Conservation (phyloP, 2,329 filamentous ascomycete species). For the Paecilomyces dactylethromorphus region DNA sequence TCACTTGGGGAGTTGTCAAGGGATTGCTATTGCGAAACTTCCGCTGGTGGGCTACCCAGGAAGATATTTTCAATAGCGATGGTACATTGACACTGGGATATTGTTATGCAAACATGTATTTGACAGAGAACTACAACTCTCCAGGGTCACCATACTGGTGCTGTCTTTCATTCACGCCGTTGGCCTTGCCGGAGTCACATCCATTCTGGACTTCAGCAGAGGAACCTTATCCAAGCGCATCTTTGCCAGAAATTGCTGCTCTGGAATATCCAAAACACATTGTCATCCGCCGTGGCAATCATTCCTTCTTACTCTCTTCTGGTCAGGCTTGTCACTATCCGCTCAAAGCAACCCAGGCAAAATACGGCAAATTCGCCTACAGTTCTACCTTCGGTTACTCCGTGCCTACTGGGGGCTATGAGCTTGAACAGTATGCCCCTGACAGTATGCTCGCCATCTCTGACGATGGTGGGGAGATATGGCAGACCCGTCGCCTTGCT, state of each 20-base stretch:
- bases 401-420: constrained; percentile 68
- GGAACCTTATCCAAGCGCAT: constrained; percentile 50
- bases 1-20: constrained; percentile 75
- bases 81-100: constrained; percentile 73
- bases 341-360: constrained; percentile 73
- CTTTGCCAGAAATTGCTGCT: constrained; percentile 54
- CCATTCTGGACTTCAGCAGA: constrained; percentile 69
- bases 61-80: constrained; percentile 66
- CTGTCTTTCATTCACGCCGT: constrained; percentile 68
- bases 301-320: constrained; percentile 68
- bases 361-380: constrained; percentile 75
- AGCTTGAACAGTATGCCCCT: constrained; percentile 68
- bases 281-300: constrained; percentile 62
- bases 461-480: constrained; percentile 70
- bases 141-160: constrained; percentile 70
- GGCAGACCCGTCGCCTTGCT: constrained; percentile 68
- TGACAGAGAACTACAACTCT: constrained; percentile 79
- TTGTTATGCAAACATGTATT: constrained; percentile 72
- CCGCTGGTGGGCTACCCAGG: constrained; percentile 72
- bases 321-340: constrained; percentile 79
- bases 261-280: constrained; percentile 68
- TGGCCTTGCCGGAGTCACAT: constrained; percentile 62
- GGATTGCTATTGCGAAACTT: constrained; percentile 68
- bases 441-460: constrained; percentile 71
- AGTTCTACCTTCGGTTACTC: constrained; percentile 70